phyloP scores from a whole-genome alignment of 371 early-diverging fungal species.

The Mucor piriformis region DNA sequence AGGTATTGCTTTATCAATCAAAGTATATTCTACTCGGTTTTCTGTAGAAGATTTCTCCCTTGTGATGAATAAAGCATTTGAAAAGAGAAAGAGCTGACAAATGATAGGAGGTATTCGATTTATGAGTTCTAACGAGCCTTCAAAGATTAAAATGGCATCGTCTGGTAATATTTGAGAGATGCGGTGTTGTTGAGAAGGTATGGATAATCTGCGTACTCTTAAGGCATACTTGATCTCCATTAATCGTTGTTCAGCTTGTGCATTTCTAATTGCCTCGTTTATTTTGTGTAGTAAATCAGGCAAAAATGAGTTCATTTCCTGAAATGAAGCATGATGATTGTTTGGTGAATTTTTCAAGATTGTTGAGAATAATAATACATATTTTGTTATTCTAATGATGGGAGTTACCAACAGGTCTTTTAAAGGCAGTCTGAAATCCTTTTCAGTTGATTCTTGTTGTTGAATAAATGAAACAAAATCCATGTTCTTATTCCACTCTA shows the following conservation, averaged over 20 bases:
- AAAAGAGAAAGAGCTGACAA: constrained; percentile 19
- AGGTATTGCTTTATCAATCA: constrained; percentile 19
- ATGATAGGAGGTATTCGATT: constrained; percentile 1
- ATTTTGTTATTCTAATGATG: constrained; percentile 11
- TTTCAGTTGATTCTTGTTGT: constrained; percentile 9
- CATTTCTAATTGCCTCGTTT: constrained; percentile 20
- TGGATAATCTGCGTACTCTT: neutral
- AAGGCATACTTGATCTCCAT: constrained; percentile 14
- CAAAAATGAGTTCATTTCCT: neutral
- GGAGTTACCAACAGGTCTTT: constrained; percentile 10
- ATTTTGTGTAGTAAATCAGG: constrained; percentile 13
- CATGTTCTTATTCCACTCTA: constrained; percentile 12
- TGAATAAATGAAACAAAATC: constrained; percentile 15
- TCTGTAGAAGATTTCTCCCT: neutral
- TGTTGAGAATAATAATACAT: constrained; percentile 2
- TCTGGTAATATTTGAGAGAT: constrained; percentile 11
- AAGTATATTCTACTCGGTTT: constrained; percentile 5
- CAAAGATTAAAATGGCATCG: constrained; percentile 11
- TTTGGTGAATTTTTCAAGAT: constrained; percentile 11
- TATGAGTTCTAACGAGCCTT: constrained; percentile 2
- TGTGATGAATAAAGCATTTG: constrained; percentile 13
- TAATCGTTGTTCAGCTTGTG: constrained; percentile 15
- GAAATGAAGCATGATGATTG: neutral
- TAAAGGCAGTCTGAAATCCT: constrained; percentile 13
- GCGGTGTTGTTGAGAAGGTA: neutral